Evolutionary conservation across 2,329 filamentous ascomycete species (phyloP).

Genomic region (Didymella arachidicola): DNA sequence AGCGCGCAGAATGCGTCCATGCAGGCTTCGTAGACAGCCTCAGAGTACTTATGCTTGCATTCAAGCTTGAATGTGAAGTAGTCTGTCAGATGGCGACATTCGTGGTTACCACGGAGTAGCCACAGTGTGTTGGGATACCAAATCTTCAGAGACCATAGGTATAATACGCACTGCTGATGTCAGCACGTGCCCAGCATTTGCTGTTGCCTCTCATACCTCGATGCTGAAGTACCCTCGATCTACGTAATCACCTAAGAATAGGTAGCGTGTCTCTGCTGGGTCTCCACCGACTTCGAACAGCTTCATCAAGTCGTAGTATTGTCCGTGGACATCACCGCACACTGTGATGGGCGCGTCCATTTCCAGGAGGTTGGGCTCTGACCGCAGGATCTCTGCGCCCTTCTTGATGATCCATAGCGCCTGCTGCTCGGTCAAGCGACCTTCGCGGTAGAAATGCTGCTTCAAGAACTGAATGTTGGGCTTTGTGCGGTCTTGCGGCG

Average conservation of each 20-base stretch:
- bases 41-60: slow-evolving; percentile 99
- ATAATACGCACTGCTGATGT: slow-evolving; percentile 78
- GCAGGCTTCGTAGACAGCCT: slow-evolving; percentile 94
- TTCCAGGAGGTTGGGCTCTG: slow-evolving; percentile 94
- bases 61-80: slow-evolving; percentile 99
- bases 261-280: slow-evolving; percentile 92
- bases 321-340: slow-evolving; percentile 96
- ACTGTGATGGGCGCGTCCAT: slow-evolving; percentile 99
- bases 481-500: slow-evolving; percentile 83
- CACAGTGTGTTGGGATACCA: slow-evolving; percentile 98
- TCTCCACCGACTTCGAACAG: slow-evolving; percentile 98
- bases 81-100: slow-evolving; percentile 97
- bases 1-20: slow-evolving; percentile 98
- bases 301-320: slow-evolving; percentile 99
- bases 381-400: slow-evolving; percentile 84
- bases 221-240: slow-evolving; percentile 99
- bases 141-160: slow-evolving; percentile 98
- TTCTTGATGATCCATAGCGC: slow-evolving; percentile 92
- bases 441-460: slow-evolving; percentile 98
- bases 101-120: slow-evolving; percentile 96
- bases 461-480: slow-evolving; percentile 94
- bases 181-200: slow-evolving; percentile 32
- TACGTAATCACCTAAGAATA: slow-evolving; percentile 97
- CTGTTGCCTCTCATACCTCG: slow-evolving; percentile 64
- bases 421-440: slow-evolving; percentile 95